Conservation (phyloP, 2,329 filamentous ascomycete species). For the Akanthomyces dipterigenus region DNA sequence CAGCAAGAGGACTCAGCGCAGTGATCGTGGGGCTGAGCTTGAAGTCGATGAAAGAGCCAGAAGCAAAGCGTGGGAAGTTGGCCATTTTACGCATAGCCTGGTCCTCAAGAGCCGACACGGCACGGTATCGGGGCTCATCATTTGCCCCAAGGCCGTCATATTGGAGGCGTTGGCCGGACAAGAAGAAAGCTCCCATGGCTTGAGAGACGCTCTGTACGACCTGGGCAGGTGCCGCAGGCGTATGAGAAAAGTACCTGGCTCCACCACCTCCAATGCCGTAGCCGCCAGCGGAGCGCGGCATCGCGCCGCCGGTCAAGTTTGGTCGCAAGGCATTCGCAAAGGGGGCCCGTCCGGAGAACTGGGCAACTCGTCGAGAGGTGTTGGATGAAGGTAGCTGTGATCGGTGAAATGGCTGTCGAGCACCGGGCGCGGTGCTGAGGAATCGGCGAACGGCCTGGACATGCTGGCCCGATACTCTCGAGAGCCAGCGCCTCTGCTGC, state of each 20-base stretch:
- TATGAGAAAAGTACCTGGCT: constrained; percentile 84
- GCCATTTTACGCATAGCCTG: constrained; percentile 63
- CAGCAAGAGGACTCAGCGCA: constrained; percentile 66
- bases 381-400: constrained; percentile 42
- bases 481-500: constrained; percentile 46
- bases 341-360: constrained; percentile 68
- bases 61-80: constrained; percentile 44
- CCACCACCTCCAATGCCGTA: constrained; percentile 71
- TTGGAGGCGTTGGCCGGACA: constrained; percentile 82
- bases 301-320: constrained; percentile 80
- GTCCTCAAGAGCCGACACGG: constrained; percentile 68
- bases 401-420: constrained; percentile 34
- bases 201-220: constrained; percentile 94
- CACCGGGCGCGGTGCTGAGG: constrained; percentile 33
- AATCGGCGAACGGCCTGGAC: constrained; percentile 44
- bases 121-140: constrained; percentile 73
- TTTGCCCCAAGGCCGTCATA: constrained; percentile 71
- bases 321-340: constrained; percentile 86
- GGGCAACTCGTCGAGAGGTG: constrained; percentile 45
- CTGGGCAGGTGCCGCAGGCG: constrained; percentile 76
- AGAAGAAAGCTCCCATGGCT: constrained; percentile 82
- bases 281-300: constrained; percentile 82
- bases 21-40: constrained; percentile 83
- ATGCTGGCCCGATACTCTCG: constrained; percentile 35
- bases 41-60: constrained; percentile 86